phyloP scores from a whole-genome alignment of 768 basidiomycete species.

The Mycena polygramma region DNA sequence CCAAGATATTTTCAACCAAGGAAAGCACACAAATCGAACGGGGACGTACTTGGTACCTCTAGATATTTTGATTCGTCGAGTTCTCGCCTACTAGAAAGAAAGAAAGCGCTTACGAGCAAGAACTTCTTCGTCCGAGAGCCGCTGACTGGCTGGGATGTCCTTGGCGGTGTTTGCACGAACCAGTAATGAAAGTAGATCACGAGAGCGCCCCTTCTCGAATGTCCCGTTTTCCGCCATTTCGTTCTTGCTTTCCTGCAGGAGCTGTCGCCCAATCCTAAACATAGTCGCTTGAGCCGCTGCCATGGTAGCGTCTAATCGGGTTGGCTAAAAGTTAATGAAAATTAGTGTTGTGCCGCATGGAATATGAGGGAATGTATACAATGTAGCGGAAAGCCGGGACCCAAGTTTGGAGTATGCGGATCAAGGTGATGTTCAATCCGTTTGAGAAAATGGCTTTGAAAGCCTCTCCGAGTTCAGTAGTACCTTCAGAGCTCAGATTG shows the following conservation, averaged over 20 bases:
- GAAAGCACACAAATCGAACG: too few relatives aligned
- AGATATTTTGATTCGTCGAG: background rate
- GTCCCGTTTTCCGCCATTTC: slow-evolving; percentile 47
- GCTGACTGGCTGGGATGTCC: slow-evolving; percentile 66
- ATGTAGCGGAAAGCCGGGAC: slow-evolving; percentile 49
- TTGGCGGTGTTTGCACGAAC: slow-evolving; percentile 74
- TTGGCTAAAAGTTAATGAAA: slow-evolving; percentile 44
- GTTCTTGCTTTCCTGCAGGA: slow-evolving; percentile 65
- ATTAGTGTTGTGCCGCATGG: too few relatives aligned
- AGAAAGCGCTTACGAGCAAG: slow-evolving; percentile 57
- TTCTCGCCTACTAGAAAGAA: background rate
- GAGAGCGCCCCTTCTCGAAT: slow-evolving; percentile 48
- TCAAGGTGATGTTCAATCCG: slow-evolving; percentile 47
- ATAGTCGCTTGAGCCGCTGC: slow-evolving; percentile 56
- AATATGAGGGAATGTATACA: slow-evolving; percentile 41
- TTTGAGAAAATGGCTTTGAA: slow-evolving; percentile 58
- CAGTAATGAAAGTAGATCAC: slow-evolving; percentile 72
- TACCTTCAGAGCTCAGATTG: slow-evolving; percentile 35
- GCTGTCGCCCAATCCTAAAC: slow-evolving; percentile 61
- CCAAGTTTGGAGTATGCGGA: slow-evolving; percentile 42
- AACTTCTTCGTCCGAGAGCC: slow-evolving; percentile 73
- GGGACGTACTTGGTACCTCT: slow-evolving; percentile 63
- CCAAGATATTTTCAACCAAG: too few relatives aligned
- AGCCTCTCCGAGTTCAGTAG: slow-evolving; percentile 58
- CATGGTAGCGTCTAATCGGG: slow-evolving; percentile 45